Percentiles rank a stretch among this genome's conserved stretches.
Conservation (phyloP, 495 filamentous ascomycete genomes). For the Penicillium egyptiacum region DNA sequence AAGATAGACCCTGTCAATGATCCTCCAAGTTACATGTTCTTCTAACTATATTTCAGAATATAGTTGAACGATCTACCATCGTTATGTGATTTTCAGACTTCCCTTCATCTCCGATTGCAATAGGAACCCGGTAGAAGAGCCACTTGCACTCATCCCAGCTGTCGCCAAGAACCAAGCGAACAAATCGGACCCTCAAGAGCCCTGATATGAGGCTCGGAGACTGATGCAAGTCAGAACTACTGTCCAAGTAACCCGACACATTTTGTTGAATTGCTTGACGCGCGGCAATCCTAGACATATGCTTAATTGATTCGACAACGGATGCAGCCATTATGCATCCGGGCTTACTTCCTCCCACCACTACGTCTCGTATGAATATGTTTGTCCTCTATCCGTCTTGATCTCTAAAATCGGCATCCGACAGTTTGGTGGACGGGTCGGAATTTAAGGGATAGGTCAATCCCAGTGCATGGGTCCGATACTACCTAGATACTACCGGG, state of each 20-base stretch:
- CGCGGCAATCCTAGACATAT: background rate
- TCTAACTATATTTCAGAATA: background rate
- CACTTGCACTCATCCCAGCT: background rate
- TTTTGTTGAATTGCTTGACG: background rate
- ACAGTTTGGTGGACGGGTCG: background rate
- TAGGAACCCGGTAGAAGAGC: background rate
- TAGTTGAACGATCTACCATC: background rate
- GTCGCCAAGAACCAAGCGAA: background rate
- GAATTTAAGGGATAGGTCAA: background rate
- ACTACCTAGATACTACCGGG: background rate
- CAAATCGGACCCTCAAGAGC: background rate
- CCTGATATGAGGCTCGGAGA: conserved; percentile 1
- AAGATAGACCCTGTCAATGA: background rate
- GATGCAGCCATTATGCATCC: background rate
- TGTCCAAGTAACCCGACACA: background rate
- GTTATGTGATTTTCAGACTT: background rate
- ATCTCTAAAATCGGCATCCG: background rate
- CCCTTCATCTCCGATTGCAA: too few relatives aligned
- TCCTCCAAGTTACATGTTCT: background rate
- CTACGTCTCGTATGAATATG: background rate
- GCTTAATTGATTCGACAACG: background rate
- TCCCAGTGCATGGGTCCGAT: background rate
- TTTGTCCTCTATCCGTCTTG: background rate
- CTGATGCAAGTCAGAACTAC: background rate
- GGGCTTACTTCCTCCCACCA: background rate